A percentile compares a stretch with the other conserved stretches of the same genome.
Evolutionary conservation across 2,329 filamentous ascomycete species (phyloP).

Genomic region (Ophiostoma piceae): DNA sequence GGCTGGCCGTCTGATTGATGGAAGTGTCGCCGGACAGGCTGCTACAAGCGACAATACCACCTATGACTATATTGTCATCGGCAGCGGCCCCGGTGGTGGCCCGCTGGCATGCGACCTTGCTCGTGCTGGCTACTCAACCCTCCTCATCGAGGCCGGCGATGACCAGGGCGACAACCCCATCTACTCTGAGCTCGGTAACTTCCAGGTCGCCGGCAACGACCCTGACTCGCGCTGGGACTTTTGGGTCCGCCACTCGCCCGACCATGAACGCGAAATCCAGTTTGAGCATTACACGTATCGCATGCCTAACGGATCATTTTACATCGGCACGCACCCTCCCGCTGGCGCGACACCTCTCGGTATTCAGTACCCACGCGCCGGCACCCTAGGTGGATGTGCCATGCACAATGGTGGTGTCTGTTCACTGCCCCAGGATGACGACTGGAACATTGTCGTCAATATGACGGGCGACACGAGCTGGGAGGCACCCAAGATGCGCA

Average conservation of each 20-base stretch:
- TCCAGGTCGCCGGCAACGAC: background rate
- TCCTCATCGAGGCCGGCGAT: background rate
- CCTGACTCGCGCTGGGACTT: background rate
- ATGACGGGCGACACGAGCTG: too few species aligned
- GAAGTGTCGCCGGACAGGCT: background rate
- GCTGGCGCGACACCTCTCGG: background rate
- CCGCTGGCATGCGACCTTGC: background rate
- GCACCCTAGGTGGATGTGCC: background rate
- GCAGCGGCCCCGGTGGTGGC: background rate
- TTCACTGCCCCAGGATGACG: background rate
- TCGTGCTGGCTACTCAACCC: background rate
- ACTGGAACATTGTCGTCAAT: background rate
- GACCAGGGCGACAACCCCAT: background rate
- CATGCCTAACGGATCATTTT: background rate
- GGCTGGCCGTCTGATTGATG: background rate
- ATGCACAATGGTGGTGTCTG: background rate
- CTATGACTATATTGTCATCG: background rate
- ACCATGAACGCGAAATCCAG: background rate
- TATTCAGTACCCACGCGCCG: background rate
- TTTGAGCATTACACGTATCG: background rate
- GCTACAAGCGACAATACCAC: background rate
- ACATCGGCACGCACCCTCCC: background rate
- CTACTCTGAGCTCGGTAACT: background rate
- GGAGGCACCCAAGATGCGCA: too few species aligned
- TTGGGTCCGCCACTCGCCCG: background rate